phyloP scores from a whole-genome alignment of 148 eudicot species.

The Rhododendron ferrugineum region DNA sequence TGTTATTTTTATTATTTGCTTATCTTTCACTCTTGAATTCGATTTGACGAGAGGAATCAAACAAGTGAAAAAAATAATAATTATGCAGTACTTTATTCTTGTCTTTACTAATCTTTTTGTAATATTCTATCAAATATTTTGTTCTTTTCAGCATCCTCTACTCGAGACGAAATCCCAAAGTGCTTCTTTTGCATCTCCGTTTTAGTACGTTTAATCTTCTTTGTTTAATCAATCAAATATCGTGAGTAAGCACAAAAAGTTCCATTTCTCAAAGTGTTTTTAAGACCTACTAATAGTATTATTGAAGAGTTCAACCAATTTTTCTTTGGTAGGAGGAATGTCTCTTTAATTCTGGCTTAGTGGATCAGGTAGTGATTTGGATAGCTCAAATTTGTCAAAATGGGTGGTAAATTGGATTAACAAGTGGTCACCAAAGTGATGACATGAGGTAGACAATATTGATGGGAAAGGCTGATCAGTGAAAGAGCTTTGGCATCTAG shows the following conservation, averaged over 20 bases:
- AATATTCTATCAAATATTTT: too few relatives aligned
- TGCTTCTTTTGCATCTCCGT: background rate
- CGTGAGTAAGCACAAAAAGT: too few relatives aligned
- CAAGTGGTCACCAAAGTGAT: background rate
- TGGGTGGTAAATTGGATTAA: background rate
- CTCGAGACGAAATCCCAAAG: background rate
- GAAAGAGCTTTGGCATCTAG: background rate
- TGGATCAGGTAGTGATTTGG: slow-evolving; percentile 3
- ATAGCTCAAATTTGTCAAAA: background rate
- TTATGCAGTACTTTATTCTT: too few relatives aligned
- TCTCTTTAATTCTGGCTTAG: background rate
- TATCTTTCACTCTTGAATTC: too few relatives aligned
- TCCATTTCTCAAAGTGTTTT: background rate
- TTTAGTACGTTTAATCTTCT: too few relatives aligned
- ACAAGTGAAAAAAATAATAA: background rate
- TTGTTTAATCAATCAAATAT: too few relatives aligned
- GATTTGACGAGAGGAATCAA: too few relatives aligned
- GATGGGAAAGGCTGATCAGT: background rate
- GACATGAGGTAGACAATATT: background rate
- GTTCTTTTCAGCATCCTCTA: background rate
- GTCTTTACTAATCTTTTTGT: too few relatives aligned
- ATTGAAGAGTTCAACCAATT: background rate
- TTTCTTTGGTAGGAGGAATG: background rate
- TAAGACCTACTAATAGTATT: background rate
- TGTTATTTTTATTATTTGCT: background rate